phyloP scores from a whole-genome alignment of 768 basidiomycete genomes.

The Heimioporus sp. region DNA sequence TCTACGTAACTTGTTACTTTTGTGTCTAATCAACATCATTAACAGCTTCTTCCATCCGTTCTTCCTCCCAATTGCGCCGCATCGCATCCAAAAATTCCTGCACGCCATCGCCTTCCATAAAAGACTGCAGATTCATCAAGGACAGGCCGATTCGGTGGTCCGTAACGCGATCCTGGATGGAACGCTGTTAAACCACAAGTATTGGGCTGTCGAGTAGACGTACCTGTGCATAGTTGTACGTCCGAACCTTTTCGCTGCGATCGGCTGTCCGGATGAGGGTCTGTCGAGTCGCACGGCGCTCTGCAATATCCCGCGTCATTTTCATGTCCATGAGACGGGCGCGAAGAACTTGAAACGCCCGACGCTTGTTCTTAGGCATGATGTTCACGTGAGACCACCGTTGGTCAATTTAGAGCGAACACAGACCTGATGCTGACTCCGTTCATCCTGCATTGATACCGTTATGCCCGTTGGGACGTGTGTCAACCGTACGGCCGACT shows the following conservation, averaged over 20 bases:
- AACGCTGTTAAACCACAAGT: neutral
- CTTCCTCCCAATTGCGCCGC: slow-evolving; percentile 53
- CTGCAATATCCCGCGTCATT: slow-evolving; percentile 64
- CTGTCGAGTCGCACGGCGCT: slow-evolving; percentile 65
- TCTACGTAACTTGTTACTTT: too few species aligned
- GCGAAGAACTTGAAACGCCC: slow-evolving; percentile 87
- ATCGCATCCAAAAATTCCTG: slow-evolving; percentile 57
- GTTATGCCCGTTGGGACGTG: slow-evolving; percentile 92
- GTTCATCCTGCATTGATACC: slow-evolving; percentile 97
- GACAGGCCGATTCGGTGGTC: slow-evolving; percentile 88
- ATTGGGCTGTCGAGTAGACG: neutral
- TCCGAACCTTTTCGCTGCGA: slow-evolving; percentile 91
- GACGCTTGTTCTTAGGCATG: slow-evolving; percentile 71
- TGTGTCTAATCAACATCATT: slow-evolving; percentile 12
- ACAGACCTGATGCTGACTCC: slow-evolving; percentile 87
- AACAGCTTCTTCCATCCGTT: slow-evolving; percentile 53
- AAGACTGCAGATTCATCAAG: slow-evolving; percentile 59
- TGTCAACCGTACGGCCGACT: slow-evolving; percentile 93
- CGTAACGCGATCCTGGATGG: slow-evolving; percentile 77
- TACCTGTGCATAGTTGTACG: slow-evolving; percentile 92
- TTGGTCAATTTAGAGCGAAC: neutral
- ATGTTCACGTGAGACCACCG: neutral
- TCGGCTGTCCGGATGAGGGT: slow-evolving; percentile 80
- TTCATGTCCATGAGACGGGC: slow-evolving; percentile 84
- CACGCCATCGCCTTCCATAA: slow-evolving; percentile 66